Base-by-base conservation (phyloP, 257 asterid genomes). In the Anisodus tanguticus region DNA sequence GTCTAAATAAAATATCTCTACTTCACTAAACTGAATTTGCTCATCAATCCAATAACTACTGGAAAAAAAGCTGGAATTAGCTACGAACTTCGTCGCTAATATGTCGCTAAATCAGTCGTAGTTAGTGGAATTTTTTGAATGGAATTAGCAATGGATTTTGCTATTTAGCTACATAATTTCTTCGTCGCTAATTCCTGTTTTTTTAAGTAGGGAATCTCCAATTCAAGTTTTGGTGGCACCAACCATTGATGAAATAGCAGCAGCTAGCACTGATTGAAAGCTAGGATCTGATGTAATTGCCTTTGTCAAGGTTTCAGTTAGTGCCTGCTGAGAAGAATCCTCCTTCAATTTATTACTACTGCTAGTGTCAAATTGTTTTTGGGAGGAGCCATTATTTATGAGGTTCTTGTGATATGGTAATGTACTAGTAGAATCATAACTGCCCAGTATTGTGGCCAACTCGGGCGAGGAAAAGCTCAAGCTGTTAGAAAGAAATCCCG, bases 231-330 rank as follows among this genome's bases (percentile, higher is more conserved):
- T 53, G 51, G 82, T 53, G 4, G 66, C 89, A 67, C 86, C 86
- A 47, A 90, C 90, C 97, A 93, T 87, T 43, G 95, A 88, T 66
- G 98, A 89, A 82, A 95, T 87, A 54, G 93, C 96, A 43, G 97
- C 94, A 37, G 92, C 97, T 84, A 95, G 82, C 6, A 90, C 97
- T 1, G 95, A 89, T 58, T 89, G 91, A 49, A 95, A 89, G 83
- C 89, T 91, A 17, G 98, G 97, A 83, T 95, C 98, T 10, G 97
- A 92, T 1, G 95, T 86, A 12, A 95, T 91, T 49, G 90, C 98
- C 91, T 88, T 94, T 15, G 98, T 93, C 85, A 95, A 80, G 22
- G 97, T 93, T 70, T 95, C 97, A 6, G 98, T 91, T 16, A 94
- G 79, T 51, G 84, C 89, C 83, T 92, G 95, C 35, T 91, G 93